A percentile compares a stretch with the other conserved stretches of the same genome.
Evolutionary conservation across 1,284 basidiomycete species (phyloP).

Genomic region (Ustilago bromivora): DNA sequence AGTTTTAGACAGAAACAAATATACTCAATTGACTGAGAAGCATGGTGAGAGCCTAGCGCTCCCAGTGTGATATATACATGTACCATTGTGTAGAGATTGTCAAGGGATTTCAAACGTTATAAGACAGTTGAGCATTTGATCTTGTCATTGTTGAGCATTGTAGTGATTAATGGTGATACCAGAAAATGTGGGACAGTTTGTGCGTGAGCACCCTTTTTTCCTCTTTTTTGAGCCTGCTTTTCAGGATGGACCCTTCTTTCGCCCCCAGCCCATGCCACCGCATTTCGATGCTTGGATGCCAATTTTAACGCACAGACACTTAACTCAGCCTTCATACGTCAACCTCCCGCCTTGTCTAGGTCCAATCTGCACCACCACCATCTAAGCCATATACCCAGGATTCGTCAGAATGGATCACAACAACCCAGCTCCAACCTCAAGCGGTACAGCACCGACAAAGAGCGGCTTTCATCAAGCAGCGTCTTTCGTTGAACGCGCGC

Average conservation of each 20-base stretch:
- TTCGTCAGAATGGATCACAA: background rate
- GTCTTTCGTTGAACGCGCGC: conserved; percentile 44
- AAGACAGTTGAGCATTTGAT: too few relatives aligned
- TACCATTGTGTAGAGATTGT: too few relatives aligned
- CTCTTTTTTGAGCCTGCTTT: background rate
- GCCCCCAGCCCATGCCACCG: background rate
- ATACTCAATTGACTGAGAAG: too few relatives aligned
- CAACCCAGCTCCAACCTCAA: background rate
- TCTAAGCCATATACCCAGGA: background rate
- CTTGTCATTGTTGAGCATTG: too few relatives aligned
- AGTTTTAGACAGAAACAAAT: too few relatives aligned
- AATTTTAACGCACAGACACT: conserved; percentile 6
- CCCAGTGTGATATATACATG: too few relatives aligned
- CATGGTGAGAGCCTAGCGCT: too few relatives aligned
- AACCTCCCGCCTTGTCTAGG: background rate
- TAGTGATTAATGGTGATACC: too few relatives aligned
- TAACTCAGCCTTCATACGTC: background rate
- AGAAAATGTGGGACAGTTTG: background rate
- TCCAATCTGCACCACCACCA: background rate
- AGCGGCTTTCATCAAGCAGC: conserved; percentile 51
- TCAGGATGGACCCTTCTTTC: background rate
- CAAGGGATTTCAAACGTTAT: too few relatives aligned
- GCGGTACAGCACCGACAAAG: conserved; percentile 4
- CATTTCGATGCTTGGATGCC: background rate
- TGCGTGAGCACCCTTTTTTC: background rate